Evolutionary conservation across 306 rosid species (phyloP).

Genomic region (Erythrophleum fordii): DNA sequence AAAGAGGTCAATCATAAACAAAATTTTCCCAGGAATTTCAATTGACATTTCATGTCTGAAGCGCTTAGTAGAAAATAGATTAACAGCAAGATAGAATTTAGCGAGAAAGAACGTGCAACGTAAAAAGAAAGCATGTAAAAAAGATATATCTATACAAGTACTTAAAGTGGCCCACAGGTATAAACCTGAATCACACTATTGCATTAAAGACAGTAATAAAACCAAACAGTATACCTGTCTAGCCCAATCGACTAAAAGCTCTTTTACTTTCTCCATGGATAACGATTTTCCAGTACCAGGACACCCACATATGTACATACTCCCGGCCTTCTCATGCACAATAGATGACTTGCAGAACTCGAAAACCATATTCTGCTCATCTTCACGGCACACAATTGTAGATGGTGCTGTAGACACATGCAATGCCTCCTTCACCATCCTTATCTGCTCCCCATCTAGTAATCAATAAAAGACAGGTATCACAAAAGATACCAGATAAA

Average conservation of each 20-base stretch:
- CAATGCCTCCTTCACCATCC: conserved; percentile 70
- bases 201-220: neutral
- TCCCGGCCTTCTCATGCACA: conserved; percentile 75
- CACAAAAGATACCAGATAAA: neutral
- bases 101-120: neutral
- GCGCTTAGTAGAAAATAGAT: neutral
- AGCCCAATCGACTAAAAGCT: conserved; percentile 64
- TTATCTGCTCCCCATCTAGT: conserved; percentile 67
- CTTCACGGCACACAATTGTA: conserved; percentile 68
- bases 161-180: neutral
- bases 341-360: conserved; percentile 73
- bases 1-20: neutral
- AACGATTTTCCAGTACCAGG: conserved; percentile 91
- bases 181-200: neutral
- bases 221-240: conserved; percentile 49
- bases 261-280: conserved; percentile 77
- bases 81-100: neutral
- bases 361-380: conserved; percentile 72
- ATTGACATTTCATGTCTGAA: neutral
- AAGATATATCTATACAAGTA: neutral
- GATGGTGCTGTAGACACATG: conserved; percentile 78
- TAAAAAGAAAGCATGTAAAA: neutral
- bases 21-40: neutral
- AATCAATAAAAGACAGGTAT: conserved; percentile 5
- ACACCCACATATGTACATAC: conserved; percentile 85